Evolutionary conservation across 768 basidiomycete species (phyloP), one percentile per base, ranked within the genome.

Genomic region (Russula virescens): DNA sequence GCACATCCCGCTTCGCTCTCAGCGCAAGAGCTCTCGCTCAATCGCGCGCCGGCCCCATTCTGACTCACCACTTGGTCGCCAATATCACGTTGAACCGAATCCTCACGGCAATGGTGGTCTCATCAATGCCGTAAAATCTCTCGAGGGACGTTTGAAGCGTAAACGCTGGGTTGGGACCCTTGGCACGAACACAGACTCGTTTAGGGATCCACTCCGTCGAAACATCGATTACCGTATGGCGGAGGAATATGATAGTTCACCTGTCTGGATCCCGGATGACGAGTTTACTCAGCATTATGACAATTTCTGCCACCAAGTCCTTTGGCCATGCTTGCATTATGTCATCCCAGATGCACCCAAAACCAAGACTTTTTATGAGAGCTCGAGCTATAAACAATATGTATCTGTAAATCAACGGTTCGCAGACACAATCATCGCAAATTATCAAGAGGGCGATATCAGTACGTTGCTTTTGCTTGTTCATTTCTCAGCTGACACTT

Each of bases 271-370:
- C 58, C 86, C 88, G 0, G 87, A 90, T 69, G 79, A 80, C 2
- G 90, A 90, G 69, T 92, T 94, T 65, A 79, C 84, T 63, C 83
- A 83, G 54, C 87, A 83, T 70, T 94, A 94, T 66, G 90, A 92
- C 71, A 87, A 89, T 67, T 94, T 91, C 72, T 94, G 91, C 69
- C 91, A 94, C 67, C 89, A 90, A 73, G 90, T 94, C 19, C 80
- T 94, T 31, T 94, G 91, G 91, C 91, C 91, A 0, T 88, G 86
- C 66, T 76, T 94, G 19, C 91, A 94, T 72, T 94, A 91, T 68
- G 87, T 88, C 11, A 82, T 93, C 52, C 91, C 91, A 2, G 91
- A 93, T 69, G 91, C 91, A 1, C 91, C 91, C 0, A 91, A 89
- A 75, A 92, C 87, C 0, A 91, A 89, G 65, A 69, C 68, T 43